Base-by-base conservation (phyloP, 2,329 filamentous ascomycete species). In the Epichloe festucae region DNA sequence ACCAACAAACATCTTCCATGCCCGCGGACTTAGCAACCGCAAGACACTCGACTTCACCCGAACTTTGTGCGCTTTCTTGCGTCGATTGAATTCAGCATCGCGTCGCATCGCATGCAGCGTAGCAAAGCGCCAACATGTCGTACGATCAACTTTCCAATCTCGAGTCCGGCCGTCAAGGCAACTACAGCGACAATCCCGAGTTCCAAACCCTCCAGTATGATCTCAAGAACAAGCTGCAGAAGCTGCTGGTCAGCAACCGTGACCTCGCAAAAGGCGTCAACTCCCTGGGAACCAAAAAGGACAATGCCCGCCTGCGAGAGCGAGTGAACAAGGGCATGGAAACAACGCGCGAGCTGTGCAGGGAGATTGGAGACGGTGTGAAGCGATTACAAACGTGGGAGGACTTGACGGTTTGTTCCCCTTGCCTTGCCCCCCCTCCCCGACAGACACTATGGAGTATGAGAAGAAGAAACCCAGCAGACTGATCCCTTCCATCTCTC, bases 351-450 rank as follows among this genome's bases (percentile, higher is more conserved):
- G 79, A 84, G 52, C 80, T 85, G 52, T 97, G 96, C 75, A 90
- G 91, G 68, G 86, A 93, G 52, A 86, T 95, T 54, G 93, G 89
- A 58, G 90, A 97, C 62, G 89, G 89, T 5, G 77, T 98, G 57
- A 97, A 97, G 81, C 89, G 85, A 69, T 79, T 96, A 46, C 87
- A 94, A 66, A 79, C 79, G 41, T 97, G 80, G 89, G 87, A 82
- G 64, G 89, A 91, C 62, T 82, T 89, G 49, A 87, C 84, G 64
- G 85, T 89, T 75, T 58, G 78, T 66, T 38, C 44, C 17, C 11
- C 43, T 23, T 36, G 43, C 2, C 23, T 6, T n/a, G 1, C 14
- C 21, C 23, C 23, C 15, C 15, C 15, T 11, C 14, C 14, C 17
- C 6, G 12, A 21, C 11, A 36, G 4, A 36, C 6, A 48, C 14